Base-by-base conservation (phyloP, 306 rosid species). In the Castanopsis chinensis region DNA sequence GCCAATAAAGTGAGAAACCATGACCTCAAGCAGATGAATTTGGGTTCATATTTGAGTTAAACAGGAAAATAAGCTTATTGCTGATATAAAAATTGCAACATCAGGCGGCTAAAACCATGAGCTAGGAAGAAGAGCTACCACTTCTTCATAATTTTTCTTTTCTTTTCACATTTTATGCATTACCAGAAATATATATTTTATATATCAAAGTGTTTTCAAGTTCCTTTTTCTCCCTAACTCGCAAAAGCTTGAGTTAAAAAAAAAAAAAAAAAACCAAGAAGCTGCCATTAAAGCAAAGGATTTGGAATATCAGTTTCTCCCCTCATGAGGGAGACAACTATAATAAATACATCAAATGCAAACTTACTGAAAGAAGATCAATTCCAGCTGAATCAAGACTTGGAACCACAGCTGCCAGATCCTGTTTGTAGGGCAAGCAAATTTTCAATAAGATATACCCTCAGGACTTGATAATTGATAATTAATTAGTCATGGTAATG, bases 281-380 rank as follows among this genome's bases (percentile, higher is more conserved):
- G 27, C 35, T 21, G 35, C 5, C 52, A 67, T 28, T 63, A 30
- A 35, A 28, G 18, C 17, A 8, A 19, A 68, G 51, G 72, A 35
- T 4, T 33, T 59, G 51, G 27, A 67, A 33, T 67, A 67, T 79
- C 79, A 72, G 45, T n/a, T 78, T 75, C 74, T 23, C 69, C 79
- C 55, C 58, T 21, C 80, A 68, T 19, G 51, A 74, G 57, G 61
- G 19, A 56, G 6, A 49, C 53, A 49, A 75, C 13, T 21, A 35
- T 63, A 30, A 52, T 58, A 25, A 71, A 72, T 20, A 8, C 51
- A 82, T 77, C 60, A 65, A 32, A 70, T 76, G 54, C 43, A 72
- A 75, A 87, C 99, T 92, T 91, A 95, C 99, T 54, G 90, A 86
- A 76, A 95, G 98, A 86, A 95, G 92, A 86, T 90, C 92, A 65